Evolutionary conservation across 2,329 filamentous ascomycete species (phyloP).

Genomic region (Xylaria sp.): DNA sequence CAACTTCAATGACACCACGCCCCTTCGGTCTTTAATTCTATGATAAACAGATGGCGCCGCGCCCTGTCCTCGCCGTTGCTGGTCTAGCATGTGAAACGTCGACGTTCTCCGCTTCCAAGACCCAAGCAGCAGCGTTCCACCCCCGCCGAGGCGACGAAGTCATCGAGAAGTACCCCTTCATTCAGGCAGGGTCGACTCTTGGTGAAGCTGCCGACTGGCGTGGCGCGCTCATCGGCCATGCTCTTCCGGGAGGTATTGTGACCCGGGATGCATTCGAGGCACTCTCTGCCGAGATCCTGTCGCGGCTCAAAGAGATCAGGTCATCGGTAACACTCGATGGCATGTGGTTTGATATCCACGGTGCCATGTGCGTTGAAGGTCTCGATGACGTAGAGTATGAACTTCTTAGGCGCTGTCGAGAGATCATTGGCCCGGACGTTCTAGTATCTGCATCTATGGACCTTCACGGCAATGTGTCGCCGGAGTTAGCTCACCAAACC

Average conservation of each 20-base stretch:
- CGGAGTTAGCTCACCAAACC: conserved; percentile 59
- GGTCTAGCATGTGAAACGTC: conserved; percentile 66
- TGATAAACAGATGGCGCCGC: conserved; percentile 35
- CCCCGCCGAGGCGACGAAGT: conserved; percentile 58
- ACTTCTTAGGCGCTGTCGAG: conserved; percentile 58
- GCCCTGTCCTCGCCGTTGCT: conserved; percentile 61
- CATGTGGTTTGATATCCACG: conserved; percentile 67
- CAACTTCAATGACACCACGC: background rate
- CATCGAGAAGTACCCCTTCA: conserved; percentile 58
- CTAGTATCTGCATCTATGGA: conserved; percentile 67
- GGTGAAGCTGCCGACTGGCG: conserved; percentile 59
- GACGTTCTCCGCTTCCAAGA: conserved; percentile 63
- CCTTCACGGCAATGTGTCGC: conserved; percentile 65
- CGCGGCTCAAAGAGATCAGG: conserved; percentile 54
- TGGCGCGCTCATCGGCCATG: conserved; percentile 63
- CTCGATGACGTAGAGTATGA: conserved; percentile 61
- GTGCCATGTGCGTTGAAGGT: conserved; percentile 65
- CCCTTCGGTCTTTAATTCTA: background rate
- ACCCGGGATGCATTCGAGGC: conserved; percentile 59
- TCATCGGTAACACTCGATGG: conserved; percentile 55
- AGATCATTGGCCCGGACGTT: conserved; percentile 57
- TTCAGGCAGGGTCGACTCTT: conserved; percentile 55
- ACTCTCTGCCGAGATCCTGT: conserved; percentile 54
- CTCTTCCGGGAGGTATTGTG: conserved; percentile 62
- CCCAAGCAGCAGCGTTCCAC: conserved; percentile 61